Conservation (phyloP, 805 yeast genomes). For the Starmerella sp. region DNA sequence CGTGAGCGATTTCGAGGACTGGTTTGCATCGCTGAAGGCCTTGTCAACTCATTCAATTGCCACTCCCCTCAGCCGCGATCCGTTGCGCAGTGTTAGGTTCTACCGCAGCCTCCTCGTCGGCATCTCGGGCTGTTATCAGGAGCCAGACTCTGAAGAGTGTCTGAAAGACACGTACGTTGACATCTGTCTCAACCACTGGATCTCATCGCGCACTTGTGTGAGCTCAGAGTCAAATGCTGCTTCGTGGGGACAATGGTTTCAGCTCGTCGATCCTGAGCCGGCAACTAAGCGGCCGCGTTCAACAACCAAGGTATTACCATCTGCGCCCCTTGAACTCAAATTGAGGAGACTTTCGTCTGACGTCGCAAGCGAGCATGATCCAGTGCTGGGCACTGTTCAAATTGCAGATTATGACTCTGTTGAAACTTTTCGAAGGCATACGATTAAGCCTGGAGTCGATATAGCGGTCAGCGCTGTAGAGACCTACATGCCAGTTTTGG, state of each 20-base stretch:
- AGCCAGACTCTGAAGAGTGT: background rate
- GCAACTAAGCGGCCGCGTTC: constrained; percentile 24
- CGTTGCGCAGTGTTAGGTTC: constrained; percentile 17
- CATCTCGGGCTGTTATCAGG: constrained; percentile 4
- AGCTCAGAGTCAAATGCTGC: constrained; percentile 43
- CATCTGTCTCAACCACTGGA: constrained; percentile 55
- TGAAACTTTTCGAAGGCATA: constrained; percentile 1
- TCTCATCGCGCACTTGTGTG: constrained; percentile 69
- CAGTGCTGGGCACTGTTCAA: constrained; percentile 8
- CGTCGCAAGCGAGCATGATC: constrained; percentile 5
- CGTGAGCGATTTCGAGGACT: constrained; percentile 26
- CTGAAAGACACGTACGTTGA: constrained; percentile 47
- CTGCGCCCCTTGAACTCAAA: constrained; percentile 15
- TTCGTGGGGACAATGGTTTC: constrained; percentile 75
- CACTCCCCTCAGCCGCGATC: constrained; percentile 15
- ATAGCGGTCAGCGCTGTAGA: background rate
- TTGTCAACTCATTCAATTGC: constrained; percentile 24
- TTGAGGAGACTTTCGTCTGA: background rate
- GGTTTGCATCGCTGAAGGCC: constrained; percentile 26
- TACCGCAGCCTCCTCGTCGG: constrained; percentile 5
- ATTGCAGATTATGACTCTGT: background rate
- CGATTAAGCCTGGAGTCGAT: background rate
- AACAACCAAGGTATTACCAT: constrained; percentile 27
- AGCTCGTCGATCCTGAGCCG: constrained; percentile 43
- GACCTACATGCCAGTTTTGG: constrained; percentile 28